Base-by-base conservation (phyloP, 805 yeast genomes). In the Brettanomyces naardenensis region DNA sequence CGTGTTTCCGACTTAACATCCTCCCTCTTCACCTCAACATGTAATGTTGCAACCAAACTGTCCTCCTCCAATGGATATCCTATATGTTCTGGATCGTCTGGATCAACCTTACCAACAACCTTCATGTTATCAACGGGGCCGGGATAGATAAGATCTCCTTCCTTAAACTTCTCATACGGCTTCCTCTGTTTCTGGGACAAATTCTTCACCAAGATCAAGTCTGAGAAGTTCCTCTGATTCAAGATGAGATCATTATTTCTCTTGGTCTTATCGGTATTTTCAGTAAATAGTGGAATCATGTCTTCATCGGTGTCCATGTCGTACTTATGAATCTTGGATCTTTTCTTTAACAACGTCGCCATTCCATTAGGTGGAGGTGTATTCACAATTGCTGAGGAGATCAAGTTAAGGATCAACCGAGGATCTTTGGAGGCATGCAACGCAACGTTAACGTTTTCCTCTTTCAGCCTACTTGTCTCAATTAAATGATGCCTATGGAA, bases 341-440 rank as follows among this genome's bases (percentile, higher is more conserved):
- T 67, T 48, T 69, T 75, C 57, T 82, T 71, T 47, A 90, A 63
- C 45, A 90, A 64, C 5, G 64, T 61, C 1, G 95, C 92, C 82
- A 90, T 83, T 5, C 80, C 79, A 53, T 78, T 75, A 2, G 97
- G 95, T 2, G 97, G 97, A 10, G 98, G 95, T 0, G 92, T 78
- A 57, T 90, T 90, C 21, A 82, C 78, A 41, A 90, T 87, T 3
- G 97, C 97, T 14, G 95, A 85, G 6, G 92, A 78, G 32, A 87
- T 80, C 31, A 92, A 75, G 54, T 90, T 90, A 58, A 85, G 72
- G 55, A 89, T 80, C 45, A 84, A 68, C 41, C 89, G 62, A 26
- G 84, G 82, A 59, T 89, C 95, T 28, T 65, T 56, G 45, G 78
- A 79, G 0, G 95, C 89, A 23, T 61, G 44, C 6, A 59, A 55